These are phyloP conservation scores for Venturia pyrina DNA, from an alignment of 2,329 filamentous ascomycete species.

Conservation along the genomic window DNA sequence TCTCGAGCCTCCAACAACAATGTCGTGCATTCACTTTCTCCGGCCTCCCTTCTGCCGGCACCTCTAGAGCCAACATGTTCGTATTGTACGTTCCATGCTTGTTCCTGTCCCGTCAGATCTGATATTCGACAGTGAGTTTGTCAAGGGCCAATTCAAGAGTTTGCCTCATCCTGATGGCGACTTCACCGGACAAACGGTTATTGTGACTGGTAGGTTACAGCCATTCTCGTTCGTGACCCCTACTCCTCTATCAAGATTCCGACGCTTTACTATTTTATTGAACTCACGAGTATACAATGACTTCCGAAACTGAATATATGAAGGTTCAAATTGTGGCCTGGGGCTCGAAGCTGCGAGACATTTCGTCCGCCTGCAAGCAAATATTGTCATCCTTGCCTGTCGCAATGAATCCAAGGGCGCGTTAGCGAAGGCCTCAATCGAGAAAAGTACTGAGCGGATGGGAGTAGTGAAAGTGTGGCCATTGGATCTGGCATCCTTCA, in stretches of 20 bases:
- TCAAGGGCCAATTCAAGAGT: background rate
- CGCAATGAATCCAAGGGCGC: conserved; percentile 35
- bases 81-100: background rate
- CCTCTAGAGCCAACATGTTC: background rate
- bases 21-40: background rate
- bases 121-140: background rate
- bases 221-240: no score
- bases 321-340: conserved; percentile 38
- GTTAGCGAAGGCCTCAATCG: conserved; percentile 31
- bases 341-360: conserved; percentile 37
- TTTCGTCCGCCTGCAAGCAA: conserved; percentile 29
- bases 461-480: conserved; percentile 35
- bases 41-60: background rate
- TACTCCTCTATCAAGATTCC: no score
- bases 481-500: conserved; percentile 33
- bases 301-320: conserved; percentile 20
- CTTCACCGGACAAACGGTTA: conserved; percentile 28
- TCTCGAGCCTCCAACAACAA: background rate
- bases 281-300: no score
- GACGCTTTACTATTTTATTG: no score
- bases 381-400: conserved; percentile 37
- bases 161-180: conserved; percentile 1
- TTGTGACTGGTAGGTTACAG: conserved; percentile 31
- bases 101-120: background rate
- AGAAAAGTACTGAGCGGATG: conserved; percentile 22